Percentiles rank a stretch among this genome's conserved stretches.
Evolutionary conservation across 23 red algal species (phyloP).

Genomic region (Gracilaria vermiculophylla): DNA sequence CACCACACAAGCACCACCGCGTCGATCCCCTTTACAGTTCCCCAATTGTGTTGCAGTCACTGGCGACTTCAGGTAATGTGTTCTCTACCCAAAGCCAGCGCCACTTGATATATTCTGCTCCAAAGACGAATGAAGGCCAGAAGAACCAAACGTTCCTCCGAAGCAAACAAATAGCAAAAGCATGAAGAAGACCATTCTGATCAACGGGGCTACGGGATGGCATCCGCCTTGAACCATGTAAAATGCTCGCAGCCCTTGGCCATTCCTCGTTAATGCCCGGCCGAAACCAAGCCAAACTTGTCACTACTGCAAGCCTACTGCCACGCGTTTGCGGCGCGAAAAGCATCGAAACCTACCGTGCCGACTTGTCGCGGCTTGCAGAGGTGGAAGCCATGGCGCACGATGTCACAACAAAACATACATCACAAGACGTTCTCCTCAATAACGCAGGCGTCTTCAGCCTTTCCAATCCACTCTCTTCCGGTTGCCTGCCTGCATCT

Average conservation of each 20-base stretch:
- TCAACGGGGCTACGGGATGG: slow-evolving; percentile 55
- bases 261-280: slow-evolving; percentile 25
- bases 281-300: background rate
- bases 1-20: too few species aligned
- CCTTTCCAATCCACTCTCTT: background rate
- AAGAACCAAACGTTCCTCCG: too few species aligned
- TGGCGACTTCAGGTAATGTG: too few species aligned
- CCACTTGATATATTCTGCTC: too few species aligned
- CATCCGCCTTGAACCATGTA: slow-evolving; percentile 33
- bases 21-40: too few species aligned
- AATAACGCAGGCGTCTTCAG: slow-evolving; percentile 75
- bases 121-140: too few species aligned
- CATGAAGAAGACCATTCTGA: slow-evolving; percentile 39
- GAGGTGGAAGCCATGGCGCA: slow-evolving; percentile 21
- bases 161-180: too few species aligned
- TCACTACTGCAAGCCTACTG: background rate
- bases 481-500: slow-evolving; percentile 35
- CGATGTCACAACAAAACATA: background rate
- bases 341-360: background rate
- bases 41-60: too few species aligned
- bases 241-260: background rate
- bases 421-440: slow-evolving; percentile 50
- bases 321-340: background rate
- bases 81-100: too few species aligned
- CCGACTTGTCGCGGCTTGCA: slow-evolving; percentile 37